phyloP scores from a whole-genome alignment of 1,284 basidiomycete species.

The Tilletia walkeri region DNA sequence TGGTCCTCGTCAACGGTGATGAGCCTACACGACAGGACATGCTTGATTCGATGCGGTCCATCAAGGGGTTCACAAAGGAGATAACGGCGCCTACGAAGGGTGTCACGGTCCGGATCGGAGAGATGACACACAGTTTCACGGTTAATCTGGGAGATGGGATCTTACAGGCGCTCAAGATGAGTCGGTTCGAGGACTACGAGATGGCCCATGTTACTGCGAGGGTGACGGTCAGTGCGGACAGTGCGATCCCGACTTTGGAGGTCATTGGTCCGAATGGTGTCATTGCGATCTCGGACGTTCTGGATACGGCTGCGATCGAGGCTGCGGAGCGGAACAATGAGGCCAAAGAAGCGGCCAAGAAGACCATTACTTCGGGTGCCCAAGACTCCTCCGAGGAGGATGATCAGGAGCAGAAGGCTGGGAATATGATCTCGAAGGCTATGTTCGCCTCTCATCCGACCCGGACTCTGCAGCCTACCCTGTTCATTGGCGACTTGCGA shows the following conservation, averaged over 20 bases:
- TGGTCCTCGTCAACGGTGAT: constrained; percentile 51
- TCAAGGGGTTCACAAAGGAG: constrained; percentile 73
- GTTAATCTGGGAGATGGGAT: constrained; percentile 88
- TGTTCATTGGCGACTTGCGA: constrained; percentile 54
- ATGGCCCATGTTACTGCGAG: constrained; percentile 85
- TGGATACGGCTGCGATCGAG: constrained; percentile 22
- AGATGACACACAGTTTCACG: constrained; percentile 91
- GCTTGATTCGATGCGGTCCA: constrained; percentile 26
- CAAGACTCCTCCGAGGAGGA: not conserved
- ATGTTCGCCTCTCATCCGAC: constrained; percentile 5
- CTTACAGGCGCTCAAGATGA: constrained; percentile 77
- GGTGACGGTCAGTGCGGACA: constrained; percentile 75
- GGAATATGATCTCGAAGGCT: not conserved
- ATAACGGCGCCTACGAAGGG: constrained; percentile 75
- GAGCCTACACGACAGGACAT: constrained; percentile 28
- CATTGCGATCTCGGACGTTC: not conserved
- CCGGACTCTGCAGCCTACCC: constrained; percentile 29
- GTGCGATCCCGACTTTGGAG: constrained; percentile 63
- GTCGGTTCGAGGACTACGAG: constrained; percentile 95
- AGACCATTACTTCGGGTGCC: not conserved
- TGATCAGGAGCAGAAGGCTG: not conserved
- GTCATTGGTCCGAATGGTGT: constrained; percentile 22
- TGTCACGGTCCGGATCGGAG: constrained; percentile 82
- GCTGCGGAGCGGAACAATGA: constrained; percentile 2
- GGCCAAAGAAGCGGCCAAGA: not conserved